Base-by-base conservation (phyloP, 1,284 basidiomycete genomes). In the Veloporphyrellus conicus region DNA sequence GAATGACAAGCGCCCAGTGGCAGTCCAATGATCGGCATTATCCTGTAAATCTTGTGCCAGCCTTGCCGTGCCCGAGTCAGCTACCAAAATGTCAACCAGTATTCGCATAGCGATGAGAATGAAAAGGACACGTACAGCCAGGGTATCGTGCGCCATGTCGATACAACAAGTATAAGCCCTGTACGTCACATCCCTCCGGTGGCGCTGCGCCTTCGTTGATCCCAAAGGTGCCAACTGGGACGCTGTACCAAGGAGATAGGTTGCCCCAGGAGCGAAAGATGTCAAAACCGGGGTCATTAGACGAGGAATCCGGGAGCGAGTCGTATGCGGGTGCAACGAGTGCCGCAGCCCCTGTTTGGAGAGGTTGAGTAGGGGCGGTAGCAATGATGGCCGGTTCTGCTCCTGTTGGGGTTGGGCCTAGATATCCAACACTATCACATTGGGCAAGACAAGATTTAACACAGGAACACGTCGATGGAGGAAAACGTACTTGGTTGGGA, bases 361-460 rank as follows among this genome's bases (percentile, higher is more conserved):
- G 63, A 10, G 90, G 89, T 52, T 88, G 84, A 7, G 76, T 70
- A 6, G 90, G 87, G 0, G 87, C 90, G 1, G 90, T 93, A 6
- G 75, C 77, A 16, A 93, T 76, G 19, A 93, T 71, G 2, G 75
- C 89, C 3, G 91, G 74, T 68, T 93, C 91, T 11, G 79, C 82
- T 11, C 91, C 91, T 0, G 91, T 93, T 0, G 88, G 87, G 1
- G 90, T 93, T 10, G 76, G 79, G 9, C 91, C 91, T 12, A 84
- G 75, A 62, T 90, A 86, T 36, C 91, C 91, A 11, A 93, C 80
- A 54, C 66, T 65, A 40, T 23, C 16, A 25, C 23, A 8, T 25
- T 5, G 23, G 23, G 23, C 8, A 25, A 8, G 23, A 25, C 7
- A 14, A 38, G 19, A 44, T 27, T 42, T 12, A 20, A n/a, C 19